These are phyloP conservation scores for Neodidymelliopsis sp. DNA, from an alignment of 2,329 filamentous ascomycete species.

Conservation along the genomic window DNA sequence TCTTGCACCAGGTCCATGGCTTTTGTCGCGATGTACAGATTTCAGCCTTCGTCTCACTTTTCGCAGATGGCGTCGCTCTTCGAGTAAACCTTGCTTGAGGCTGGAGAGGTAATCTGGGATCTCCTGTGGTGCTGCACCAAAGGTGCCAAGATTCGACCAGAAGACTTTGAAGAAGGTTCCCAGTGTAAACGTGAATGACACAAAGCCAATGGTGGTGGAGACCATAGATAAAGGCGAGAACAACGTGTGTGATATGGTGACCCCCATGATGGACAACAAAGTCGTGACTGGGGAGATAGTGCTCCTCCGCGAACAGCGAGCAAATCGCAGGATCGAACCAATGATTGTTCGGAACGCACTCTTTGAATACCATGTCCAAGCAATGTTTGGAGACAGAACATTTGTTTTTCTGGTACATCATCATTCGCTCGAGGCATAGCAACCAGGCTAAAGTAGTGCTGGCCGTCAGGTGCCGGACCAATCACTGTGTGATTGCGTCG, in stretches of 20 bases:
- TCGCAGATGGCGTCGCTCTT: constrained; percentile 50
- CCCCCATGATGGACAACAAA: constrained; percentile 23
- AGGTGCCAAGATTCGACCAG: constrained; percentile 51
- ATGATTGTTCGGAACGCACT: background rate
- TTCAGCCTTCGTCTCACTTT: constrained; percentile 31
- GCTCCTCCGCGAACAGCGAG: too few species aligned
- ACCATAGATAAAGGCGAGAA: constrained; percentile 48
- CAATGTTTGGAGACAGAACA: background rate
- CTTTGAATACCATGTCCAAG: background rate
- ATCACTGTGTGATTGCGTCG: background rate
- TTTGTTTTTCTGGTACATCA: background rate
- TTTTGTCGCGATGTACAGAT: constrained; percentile 18
- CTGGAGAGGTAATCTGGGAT: constrained; percentile 52
- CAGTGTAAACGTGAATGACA: constrained; percentile 54
- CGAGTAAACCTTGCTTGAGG: constrained; percentile 51
- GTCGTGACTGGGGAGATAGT: background rate
- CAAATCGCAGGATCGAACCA: background rate
- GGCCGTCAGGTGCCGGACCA: background rate
- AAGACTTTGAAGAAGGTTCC: constrained; percentile 53
- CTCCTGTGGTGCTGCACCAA: constrained; percentile 47
- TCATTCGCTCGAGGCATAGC: background rate
- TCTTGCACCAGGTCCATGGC: constrained; percentile 17
- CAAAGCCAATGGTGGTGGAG: constrained; percentile 50
- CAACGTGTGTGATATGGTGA: constrained; percentile 28
- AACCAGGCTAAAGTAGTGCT: background rate